Conservation (phyloP, 306 rosid genomes). For the Erythrophleum fordii region DNA sequence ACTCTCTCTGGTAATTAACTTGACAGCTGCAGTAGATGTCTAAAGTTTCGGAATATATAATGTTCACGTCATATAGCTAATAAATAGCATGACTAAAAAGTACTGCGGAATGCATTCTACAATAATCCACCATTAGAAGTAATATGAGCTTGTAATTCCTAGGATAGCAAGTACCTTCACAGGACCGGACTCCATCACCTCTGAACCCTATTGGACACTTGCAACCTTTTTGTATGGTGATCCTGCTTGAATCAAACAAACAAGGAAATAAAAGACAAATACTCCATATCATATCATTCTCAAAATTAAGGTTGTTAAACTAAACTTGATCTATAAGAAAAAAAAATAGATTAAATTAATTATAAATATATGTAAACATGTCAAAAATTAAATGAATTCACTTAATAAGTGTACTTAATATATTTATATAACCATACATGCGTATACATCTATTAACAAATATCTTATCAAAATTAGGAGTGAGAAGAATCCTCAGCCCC, state of each 20-base stretch:
- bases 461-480: too few relatives aligned
- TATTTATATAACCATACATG: background rate
- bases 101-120: background rate
- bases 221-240: slow-evolving; percentile 74
- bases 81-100: background rate
- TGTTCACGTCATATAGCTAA: too few relatives aligned
- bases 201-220: slow-evolving; percentile 86
- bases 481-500: too few relatives aligned
- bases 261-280: too few relatives aligned
- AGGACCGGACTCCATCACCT: slow-evolving; percentile 77
- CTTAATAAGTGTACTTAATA: background rate
- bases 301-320: background rate
- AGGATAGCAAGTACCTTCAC: slow-evolving; percentile 70
- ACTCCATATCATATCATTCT: too few relatives aligned
- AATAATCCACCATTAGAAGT: too few relatives aligned
- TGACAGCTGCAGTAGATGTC: too few relatives aligned
- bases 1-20: too few relatives aligned
- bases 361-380: too few relatives aligned
- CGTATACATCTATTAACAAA: too few relatives aligned
- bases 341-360: background rate
- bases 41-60: too few relatives aligned
- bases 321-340: background rate
- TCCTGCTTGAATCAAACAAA: slow-evolving; percentile 57
- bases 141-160: too few relatives aligned
- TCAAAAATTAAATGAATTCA: background rate